Evolutionary conservation across 176 grass and related monocot genomes (phyloP), one percentile per base, ranked within the genome.

Genomic region (Hordeum marinum): DNA sequence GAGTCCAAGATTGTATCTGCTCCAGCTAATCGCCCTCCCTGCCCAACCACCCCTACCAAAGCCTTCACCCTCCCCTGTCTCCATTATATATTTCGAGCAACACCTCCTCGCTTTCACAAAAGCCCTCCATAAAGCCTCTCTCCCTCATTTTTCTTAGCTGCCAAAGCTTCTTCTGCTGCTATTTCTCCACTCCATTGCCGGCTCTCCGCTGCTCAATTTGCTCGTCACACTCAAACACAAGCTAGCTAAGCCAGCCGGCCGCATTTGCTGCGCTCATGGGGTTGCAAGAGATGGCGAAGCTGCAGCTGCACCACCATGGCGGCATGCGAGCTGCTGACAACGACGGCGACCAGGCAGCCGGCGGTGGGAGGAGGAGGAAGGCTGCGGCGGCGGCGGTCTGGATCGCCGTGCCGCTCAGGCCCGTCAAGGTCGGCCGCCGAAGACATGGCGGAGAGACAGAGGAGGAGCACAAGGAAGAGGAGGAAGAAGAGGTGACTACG

Each of bases 371-470:
- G 35, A 24, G 18, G 24, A 68, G 75, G 13, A 45, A 64, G 77
- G 11, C 13, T 14, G 17, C 67, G 0, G n/a, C 55, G 25, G 29
- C 70, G 36, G 69, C 69, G 3, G 68, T 74, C 36, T 80, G 75
- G 70, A 76, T 90, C 9, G 17, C 50, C 18, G 7, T 73, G 73
- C 84, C 73, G 57, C 79, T 58, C 27, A 80, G 46, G 48, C 84
- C 80, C 21, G 29, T 90, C 80, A 87, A 80, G 80, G 32, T 58
- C 29, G 10, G 41, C 75, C 68, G 80, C 8, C 88, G 52, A 80
- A 60, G 76, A 43, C 85, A n/a, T 6, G 27, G 48, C 48, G 15
- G 48, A 6, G 48, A 52, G 48, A 5, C 15, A 52, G 48, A 14
- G 48, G 48, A 14, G 48, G 48, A 2, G 48, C 5, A 1, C 18